Conservation (phyloP, 495 filamentous ascomycete genomes). For the Penicillium simplicissimum region DNA sequence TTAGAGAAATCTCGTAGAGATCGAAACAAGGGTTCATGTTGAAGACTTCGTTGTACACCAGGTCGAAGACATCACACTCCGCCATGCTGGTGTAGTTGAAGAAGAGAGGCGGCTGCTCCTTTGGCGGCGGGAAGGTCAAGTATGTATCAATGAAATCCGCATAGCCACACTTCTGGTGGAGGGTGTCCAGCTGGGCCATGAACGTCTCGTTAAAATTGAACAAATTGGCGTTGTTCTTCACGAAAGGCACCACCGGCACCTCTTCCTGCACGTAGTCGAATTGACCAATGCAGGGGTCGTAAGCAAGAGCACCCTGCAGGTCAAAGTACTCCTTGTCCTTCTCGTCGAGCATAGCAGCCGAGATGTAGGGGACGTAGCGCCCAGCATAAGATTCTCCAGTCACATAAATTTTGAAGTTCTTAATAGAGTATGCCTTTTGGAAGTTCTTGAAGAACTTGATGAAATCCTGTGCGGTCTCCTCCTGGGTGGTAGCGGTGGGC, state of each 20-base stretch:
- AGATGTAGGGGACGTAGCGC: conserved; percentile 57
- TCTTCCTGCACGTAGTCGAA: conserved; percentile 42
- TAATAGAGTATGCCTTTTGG: conserved; percentile 58
- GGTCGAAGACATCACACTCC: conserved; percentile 55
- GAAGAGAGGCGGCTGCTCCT: conserved; percentile 39
- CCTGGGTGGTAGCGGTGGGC: conserved; percentile 53
- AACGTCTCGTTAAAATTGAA: conserved; percentile 60
- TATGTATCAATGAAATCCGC: conserved; percentile 55
- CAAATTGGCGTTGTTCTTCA: conserved; percentile 52
- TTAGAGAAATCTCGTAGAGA: conserved; percentile 55
- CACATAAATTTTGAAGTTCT: conserved; percentile 61
- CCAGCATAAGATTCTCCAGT: conserved; percentile 63
- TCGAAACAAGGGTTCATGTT: conserved; percentile 63
- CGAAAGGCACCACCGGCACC: conserved; percentile 48
- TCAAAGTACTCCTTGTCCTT: conserved; percentile 52
- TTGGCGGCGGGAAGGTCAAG: conserved; percentile 54
- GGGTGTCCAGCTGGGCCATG: conserved; percentile 46
- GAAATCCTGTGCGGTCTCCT: conserved; percentile 60
- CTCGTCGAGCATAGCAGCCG: conserved; percentile 51
- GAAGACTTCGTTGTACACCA: conserved; percentile 47
- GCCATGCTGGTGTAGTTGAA: conserved; percentile 33
- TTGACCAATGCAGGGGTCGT: conserved; percentile 47
- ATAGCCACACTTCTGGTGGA: conserved; percentile 58
- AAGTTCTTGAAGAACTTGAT: conserved; percentile 66
- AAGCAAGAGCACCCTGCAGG: conserved; percentile 43